Conservation (phyloP, 495 filamentous ascomycete genomes). For the Bathelium albidoporum region DNA sequence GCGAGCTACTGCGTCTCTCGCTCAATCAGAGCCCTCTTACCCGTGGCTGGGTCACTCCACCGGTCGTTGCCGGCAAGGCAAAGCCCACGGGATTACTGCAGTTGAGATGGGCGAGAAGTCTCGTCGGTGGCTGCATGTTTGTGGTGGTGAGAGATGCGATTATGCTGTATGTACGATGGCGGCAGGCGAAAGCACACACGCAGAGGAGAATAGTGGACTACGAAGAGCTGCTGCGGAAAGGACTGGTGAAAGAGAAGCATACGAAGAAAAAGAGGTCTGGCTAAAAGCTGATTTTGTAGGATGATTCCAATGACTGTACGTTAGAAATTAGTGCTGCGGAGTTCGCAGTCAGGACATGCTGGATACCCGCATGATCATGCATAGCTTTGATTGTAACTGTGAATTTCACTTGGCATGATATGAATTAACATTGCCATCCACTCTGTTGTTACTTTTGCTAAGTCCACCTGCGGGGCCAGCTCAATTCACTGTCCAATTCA, state of each 20-base stretch:
- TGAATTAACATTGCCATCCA: no score
- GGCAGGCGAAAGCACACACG: slow-evolving; percentile 56
- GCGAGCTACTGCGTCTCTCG: slow-evolving; percentile 51
- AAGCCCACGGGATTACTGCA: slow-evolving; percentile 53
- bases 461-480: no score
- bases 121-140: slow-evolving; percentile 71
- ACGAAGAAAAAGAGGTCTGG: not conserved
- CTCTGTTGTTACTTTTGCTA: no score
- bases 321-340: not conserved
- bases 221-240: slow-evolving; percentile 21
- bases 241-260: not conserved
- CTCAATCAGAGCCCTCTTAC: slow-evolving; percentile 55
- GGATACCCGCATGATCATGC: no score
- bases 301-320: not conserved
- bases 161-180: slow-evolving; percentile 64
- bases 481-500: no score
- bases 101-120: slow-evolving; percentile 64
- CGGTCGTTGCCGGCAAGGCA: slow-evolving; percentile 11
- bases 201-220: slow-evolving; percentile 60
- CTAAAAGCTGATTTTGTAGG: not conserved
- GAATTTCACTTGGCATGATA: no score
- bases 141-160: slow-evolving; percentile 68
- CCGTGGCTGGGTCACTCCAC: slow-evolving; percentile 47
- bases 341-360: no score
- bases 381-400: no score